phyloP scores from a whole-genome alignment of 2,329 filamentous ascomycete species.

The Beauveria caledonica region DNA sequence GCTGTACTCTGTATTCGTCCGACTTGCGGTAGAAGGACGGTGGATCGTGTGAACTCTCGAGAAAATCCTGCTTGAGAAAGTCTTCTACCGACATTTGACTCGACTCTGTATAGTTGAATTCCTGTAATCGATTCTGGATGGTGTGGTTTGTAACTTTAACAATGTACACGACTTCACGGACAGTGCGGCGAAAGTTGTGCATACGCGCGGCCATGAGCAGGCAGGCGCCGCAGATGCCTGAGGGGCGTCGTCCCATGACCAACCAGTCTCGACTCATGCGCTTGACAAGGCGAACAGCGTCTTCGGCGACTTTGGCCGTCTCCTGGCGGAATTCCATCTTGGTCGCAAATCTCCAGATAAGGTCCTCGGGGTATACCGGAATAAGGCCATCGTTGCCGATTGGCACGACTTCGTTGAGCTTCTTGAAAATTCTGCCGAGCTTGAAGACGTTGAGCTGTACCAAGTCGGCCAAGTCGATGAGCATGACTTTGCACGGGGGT shows the following conservation, averaged over 20 bases:
- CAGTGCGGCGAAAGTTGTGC: conserved; percentile 93
- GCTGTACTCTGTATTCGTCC: conserved; percentile 48
- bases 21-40: conserved; percentile 69
- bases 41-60: conserved; percentile 70
- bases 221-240: conserved; percentile 88
- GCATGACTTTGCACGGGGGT: conserved; percentile 74
- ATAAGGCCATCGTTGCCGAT: conserved; percentile 57
- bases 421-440: conserved; percentile 83
- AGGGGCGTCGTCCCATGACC: conserved; percentile 84
- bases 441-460: conserved; percentile 81
- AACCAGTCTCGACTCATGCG: conserved; percentile 98
- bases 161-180: conserved; percentile 93
- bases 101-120: conserved; percentile 82
- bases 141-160: conserved; percentile 95
- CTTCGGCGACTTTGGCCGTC: conserved; percentile 76
- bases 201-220: conserved; percentile 92
- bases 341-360: conserved; percentile 84
- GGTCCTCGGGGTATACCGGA: conserved; percentile 75
- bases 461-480: conserved; percentile 91
- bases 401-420: conserved; percentile 63
- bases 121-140: conserved; percentile 81
- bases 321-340: conserved; percentile 84
- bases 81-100: conserved; percentile 81
- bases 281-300: conserved; percentile 78
- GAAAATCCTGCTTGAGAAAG: conserved; percentile 63